phyloP scores from a whole-genome alignment of 1,284 basidiomycete species.

The Rhizopogon parksii region DNA sequence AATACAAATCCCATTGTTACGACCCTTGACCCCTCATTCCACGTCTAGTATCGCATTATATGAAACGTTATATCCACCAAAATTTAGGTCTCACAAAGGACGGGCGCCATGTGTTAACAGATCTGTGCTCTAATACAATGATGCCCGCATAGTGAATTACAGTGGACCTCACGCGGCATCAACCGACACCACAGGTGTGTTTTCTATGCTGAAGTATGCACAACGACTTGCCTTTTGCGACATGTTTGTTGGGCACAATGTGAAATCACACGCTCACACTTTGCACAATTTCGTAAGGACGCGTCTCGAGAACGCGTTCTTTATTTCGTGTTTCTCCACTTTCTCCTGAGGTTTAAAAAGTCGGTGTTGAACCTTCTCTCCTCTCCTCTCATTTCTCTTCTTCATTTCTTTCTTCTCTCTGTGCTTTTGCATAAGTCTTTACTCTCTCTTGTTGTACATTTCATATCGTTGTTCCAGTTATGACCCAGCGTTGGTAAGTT shows the following conservation, averaged over 20 bases:
- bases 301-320: not conserved
- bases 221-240: not conserved
- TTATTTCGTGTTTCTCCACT: not conserved
- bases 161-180: not conserved
- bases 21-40: not conserved
- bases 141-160: not conserved
- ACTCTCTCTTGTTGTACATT: too few relatives aligned
- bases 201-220: not conserved
- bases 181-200: not conserved
- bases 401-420: too few relatives aligned
- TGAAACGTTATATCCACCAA: not conserved
- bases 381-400: too few relatives aligned
- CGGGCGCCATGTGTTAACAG: not conserved
- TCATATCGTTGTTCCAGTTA: not conserved
- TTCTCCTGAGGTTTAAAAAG: not conserved
- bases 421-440: not conserved
- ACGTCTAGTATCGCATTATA: not conserved
- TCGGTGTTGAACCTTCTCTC: too few relatives aligned
- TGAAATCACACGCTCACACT: not conserved
- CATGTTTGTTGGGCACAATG: not conserved
- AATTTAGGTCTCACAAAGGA: not conserved
- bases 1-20: not conserved
- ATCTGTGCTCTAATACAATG: not conserved
- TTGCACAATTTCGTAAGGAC: not conserved
- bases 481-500: not conserved